Base-by-base conservation (phyloP, 2,329 filamentous ascomycete species). In the Monosporascus sp. region DNA sequence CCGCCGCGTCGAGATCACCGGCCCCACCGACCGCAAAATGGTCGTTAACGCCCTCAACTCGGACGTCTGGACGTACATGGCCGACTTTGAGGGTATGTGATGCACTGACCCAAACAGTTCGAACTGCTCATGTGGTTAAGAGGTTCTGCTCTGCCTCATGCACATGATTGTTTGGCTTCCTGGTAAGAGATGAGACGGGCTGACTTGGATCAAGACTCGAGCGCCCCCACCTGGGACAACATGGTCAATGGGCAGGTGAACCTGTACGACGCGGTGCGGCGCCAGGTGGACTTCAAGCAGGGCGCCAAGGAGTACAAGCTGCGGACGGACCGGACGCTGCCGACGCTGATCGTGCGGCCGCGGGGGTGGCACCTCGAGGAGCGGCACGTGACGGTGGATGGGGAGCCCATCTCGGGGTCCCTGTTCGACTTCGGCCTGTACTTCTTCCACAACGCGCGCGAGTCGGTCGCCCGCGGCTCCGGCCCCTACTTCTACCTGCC, bases 211-310 rank as follows among this genome's bases (percentile, higher is more conserved):
- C 34, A 65, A 96, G 92, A 97, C 73, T 96, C 94, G 7, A 94
- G 83, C 68, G 92, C 94, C 24, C 94, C 94, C 24, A 97, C 94
- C 44, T 99, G 94, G 94, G 91, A 96, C 62, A 97, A 97, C 79
- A 97, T 97, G 92, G 87, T 97, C 78, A 96, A 94, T 64, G 94
- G 94, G 59, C 94, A 99, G 76, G 86, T 97, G 62, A 99, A 97
- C 79, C 83, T 99, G 54, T 95, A 97, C 78, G 94, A 97, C 67
- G 94, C 92, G 62, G 91, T 96, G 69, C 90, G 94, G 67, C 87
- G 85, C 64, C 89, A 97, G 75, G 85, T 97, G 64, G 93, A 97
- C 78, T 97, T 97, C 82, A 95, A 94, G 80, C 88, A 92, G 69
- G 92, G 92, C 59, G 79, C 85, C 66, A 99, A 97, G 77, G 91